A percentile compares a stretch with the other conserved stretches of the same genome.
phyloP scores from a whole-genome alignment of 441 rosid species.

The California macrophylla region DNA sequence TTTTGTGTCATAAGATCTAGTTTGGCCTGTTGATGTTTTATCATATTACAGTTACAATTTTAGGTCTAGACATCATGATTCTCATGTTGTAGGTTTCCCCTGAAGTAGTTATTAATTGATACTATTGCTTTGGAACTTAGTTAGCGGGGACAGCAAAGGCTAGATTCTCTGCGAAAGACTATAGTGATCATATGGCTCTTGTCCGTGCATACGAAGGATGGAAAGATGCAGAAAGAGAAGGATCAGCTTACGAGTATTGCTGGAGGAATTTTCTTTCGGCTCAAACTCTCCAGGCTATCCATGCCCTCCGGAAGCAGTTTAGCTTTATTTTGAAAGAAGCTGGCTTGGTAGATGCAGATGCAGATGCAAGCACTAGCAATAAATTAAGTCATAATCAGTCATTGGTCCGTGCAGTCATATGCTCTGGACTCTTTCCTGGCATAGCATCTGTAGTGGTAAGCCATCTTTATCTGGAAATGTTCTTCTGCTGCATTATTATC shows the following conservation, averaged over 20 bases:
- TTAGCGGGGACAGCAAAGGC: slow-evolving; percentile 92
- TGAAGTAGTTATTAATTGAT: background rate
- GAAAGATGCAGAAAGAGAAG: slow-evolving; percentile 96
- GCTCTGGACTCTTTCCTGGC: slow-evolving; percentile 97
- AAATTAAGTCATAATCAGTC: slow-evolving; percentile 85
- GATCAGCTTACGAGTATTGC: slow-evolving; percentile 90
- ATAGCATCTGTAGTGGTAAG: slow-evolving; percentile 91
- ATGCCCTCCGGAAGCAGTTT: slow-evolving; percentile 88
- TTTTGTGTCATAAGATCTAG: background rate
- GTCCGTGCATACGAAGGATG: slow-evolving; percentile 99
- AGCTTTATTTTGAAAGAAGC: slow-evolving; percentile 81
- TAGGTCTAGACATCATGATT: background rate
- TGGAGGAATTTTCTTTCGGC: slow-evolving; percentile 97
- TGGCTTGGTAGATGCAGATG: slow-evolving; percentile 58
- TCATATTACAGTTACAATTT: background rate
- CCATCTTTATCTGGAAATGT: slow-evolving; percentile 11
- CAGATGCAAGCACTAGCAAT: slow-evolving; percentile 53
- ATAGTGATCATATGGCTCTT: slow-evolving; percentile 98
- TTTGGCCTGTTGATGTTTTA: background rate
- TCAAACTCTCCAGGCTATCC: slow-evolving; percentile 93
- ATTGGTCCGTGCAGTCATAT: slow-evolving; percentile 86
- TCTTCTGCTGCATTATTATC: slow-evolving; percentile 13
- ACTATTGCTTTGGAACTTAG: slow-evolving; percentile 33
- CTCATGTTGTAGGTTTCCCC: slow-evolving; percentile 12
- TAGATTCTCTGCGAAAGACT: slow-evolving; percentile 93